Evolutionary conservation across 2,329 filamentous ascomycete species (phyloP).

Genomic region (Pseudocercospora pini-densiflorae): DNA sequence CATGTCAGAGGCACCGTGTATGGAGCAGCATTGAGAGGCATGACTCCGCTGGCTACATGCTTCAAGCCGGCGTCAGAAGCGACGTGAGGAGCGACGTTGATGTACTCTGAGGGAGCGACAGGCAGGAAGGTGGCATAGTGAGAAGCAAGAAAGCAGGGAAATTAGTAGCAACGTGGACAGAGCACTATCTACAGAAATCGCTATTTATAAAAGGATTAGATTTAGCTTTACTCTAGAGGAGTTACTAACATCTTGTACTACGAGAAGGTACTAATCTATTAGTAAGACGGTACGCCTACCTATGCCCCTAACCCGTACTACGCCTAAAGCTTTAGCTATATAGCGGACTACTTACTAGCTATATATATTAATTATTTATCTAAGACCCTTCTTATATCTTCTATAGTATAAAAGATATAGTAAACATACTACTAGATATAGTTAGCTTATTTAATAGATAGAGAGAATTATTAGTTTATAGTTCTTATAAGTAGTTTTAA

Average conservation of each 20-base stretch:
- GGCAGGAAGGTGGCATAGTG: not conserved
- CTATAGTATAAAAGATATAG: not conserved
- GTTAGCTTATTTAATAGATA: not conserved
- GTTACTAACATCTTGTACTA: not conserved
- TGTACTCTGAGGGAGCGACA: not conserved
- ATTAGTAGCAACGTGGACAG: not conserved
- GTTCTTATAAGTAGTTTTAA: not conserved
- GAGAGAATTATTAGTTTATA: too few species aligned
- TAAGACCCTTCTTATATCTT: not conserved
- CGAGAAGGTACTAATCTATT: conserved; percentile 2
- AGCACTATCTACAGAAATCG: not conserved
- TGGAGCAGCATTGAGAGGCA: too few species aligned
- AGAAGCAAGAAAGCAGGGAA: not conserved
- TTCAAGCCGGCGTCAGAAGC: not conserved
- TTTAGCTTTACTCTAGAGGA: not conserved
- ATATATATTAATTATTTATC: not conserved
- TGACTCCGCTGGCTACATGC: not conserved
- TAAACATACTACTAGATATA: not conserved
- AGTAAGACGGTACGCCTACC: not conserved
- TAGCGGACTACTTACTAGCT: too few species aligned
- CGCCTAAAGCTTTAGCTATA: not conserved
- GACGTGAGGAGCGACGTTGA: not conserved
- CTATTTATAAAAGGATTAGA: not conserved
- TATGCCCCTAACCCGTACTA: not conserved
- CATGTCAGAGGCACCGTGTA: too few species aligned